Evolutionary conservation across 345 rosid genomes (phyloP), one percentile per base, ranked within the genome.

Genomic region (thale cress (Arabidopsis thaliana)): DNA sequence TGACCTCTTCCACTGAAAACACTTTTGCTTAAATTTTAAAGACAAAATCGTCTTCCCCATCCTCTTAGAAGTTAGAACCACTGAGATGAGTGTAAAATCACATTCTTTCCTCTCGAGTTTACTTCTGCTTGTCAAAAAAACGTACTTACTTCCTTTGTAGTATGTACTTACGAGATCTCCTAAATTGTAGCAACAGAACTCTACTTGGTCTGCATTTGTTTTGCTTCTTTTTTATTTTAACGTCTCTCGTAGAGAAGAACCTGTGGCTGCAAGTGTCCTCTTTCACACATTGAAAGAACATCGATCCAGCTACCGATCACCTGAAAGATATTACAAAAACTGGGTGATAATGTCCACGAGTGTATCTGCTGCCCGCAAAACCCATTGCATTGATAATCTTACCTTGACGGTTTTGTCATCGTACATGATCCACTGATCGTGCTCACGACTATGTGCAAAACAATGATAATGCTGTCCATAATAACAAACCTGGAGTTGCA

Each of bases 391-490:
- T 37, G 66, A 28, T 30, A 71, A 34, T 57, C 72, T 73, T 80
- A 90, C 99, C 91, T 90, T 96, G 7, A 96, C 98, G 45, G 89
- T 92, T 82, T 87, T 88, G 83, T 95, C 99, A 79, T 95, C 97
- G 66, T 90, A 95, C 99, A 92, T 95, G 62, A 92, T 83, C 99
- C 99, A 95, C 24, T 58, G 82, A 22, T 78, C 87, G 20, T 80
- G 86, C 9, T 88, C 94, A 63, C 79, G 90, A 81, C 89, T 88
- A 75, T 92, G 88, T 63, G 98, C 96, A 58, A 95, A 95, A 82
- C 98, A 95, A 81, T 95, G 94, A 83, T 95, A 95, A 81, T 95
- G 99, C 72, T 90, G 99, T 70, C 99, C 99, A 52, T 92, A 92
- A 78, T 95, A 95, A 84, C 99, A 95, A 76, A 95, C 99, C 99